phyloP scores from a whole-genome alignment of 176 grass and related monocot species.

The Tillandsia fasciculata region DNA sequence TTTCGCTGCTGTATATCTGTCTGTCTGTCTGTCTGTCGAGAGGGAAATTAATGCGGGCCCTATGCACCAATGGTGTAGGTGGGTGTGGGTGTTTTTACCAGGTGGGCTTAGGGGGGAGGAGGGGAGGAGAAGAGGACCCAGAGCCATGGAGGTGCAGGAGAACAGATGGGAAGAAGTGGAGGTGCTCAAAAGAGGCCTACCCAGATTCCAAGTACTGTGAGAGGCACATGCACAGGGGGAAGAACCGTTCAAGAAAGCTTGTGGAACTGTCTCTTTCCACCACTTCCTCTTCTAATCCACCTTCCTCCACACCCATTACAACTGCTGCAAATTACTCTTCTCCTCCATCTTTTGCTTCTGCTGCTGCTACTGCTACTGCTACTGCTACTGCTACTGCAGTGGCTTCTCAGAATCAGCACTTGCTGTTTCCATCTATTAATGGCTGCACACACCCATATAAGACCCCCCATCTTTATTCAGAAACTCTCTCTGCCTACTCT shows the following conservation, averaged over 20 bases:
- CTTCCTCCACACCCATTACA: slow-evolving; percentile 5
- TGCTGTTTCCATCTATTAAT: not conserved
- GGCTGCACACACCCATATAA: not conserved
- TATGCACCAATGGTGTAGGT: not conserved
- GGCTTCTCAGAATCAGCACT: not conserved
- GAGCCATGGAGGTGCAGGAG: slow-evolving; percentile 89
- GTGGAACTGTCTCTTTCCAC: slow-evolving; percentile 95
- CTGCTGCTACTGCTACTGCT: not conserved
- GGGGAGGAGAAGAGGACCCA: slow-evolving; percentile 62
- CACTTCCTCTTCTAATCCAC: slow-evolving; percentile 18
- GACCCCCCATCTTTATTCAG: not conserved
- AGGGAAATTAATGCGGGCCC: too few relatives aligned
- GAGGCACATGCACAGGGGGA: slow-evolving; percentile 97
- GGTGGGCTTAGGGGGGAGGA: slow-evolving; percentile 55
- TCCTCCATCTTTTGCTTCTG: slow-evolving; percentile 3
- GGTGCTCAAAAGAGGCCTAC: slow-evolving; percentile 89
- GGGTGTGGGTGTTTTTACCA: slow-evolving; percentile 32
- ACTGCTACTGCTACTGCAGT: slow-evolving; percentile 3
- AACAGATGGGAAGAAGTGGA: slow-evolving; percentile 97
- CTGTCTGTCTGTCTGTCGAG: too few relatives aligned
- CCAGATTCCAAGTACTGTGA: slow-evolving; percentile 98
- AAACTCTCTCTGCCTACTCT: not conserved
- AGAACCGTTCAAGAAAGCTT: slow-evolving; percentile 99
- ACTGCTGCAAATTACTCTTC: slow-evolving; percentile 7
- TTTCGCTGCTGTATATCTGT: not conserved